phyloP scores from a whole-genome alignment of 2,329 filamentous ascomycete genomes.

The Neonectria neomacrospora region DNA sequence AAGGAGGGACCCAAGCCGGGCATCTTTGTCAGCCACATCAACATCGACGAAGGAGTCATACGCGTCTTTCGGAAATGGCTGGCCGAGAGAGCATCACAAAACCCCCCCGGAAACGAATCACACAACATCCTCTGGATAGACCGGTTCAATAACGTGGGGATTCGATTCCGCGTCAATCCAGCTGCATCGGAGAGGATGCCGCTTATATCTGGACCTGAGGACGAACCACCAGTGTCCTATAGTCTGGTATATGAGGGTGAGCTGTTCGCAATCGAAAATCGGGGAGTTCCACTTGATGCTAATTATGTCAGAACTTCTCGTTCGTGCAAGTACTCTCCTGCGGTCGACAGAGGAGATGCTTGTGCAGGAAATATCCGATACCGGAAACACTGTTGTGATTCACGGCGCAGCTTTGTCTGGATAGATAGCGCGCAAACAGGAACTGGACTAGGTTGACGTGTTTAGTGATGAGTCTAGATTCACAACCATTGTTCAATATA shows the following conservation, averaged over 20 bases:
- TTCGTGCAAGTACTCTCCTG: background rate
- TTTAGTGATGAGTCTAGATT: background rate
- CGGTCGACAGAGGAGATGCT: constrained; percentile 55
- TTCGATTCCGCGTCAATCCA: background rate
- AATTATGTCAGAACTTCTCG: constrained; percentile 18
- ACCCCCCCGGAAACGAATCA: background rate
- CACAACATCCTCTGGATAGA: background rate
- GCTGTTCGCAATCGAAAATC: background rate
- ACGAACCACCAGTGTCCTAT: background rate
- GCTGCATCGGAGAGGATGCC: background rate
- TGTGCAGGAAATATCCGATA: constrained; percentile 65
- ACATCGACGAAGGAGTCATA: background rate
- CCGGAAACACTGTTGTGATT: constrained; percentile 67
- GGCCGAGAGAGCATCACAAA: background rate
- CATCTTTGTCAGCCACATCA: background rate
- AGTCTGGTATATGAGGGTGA: background rate
- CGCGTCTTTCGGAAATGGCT: background rate
- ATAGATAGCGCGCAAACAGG: background rate
- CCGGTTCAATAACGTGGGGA: background rate
- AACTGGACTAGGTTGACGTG: background rate
- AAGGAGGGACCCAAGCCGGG: background rate
- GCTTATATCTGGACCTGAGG: background rate
- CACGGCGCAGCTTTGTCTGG: constrained; percentile 49
- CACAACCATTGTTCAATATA: background rate
- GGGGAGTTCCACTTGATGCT: background rate